These are phyloP conservation scores for Clarkia xantiana DNA, from an alignment of 345 rosid genomes.

Conservation along the genomic window DNA sequence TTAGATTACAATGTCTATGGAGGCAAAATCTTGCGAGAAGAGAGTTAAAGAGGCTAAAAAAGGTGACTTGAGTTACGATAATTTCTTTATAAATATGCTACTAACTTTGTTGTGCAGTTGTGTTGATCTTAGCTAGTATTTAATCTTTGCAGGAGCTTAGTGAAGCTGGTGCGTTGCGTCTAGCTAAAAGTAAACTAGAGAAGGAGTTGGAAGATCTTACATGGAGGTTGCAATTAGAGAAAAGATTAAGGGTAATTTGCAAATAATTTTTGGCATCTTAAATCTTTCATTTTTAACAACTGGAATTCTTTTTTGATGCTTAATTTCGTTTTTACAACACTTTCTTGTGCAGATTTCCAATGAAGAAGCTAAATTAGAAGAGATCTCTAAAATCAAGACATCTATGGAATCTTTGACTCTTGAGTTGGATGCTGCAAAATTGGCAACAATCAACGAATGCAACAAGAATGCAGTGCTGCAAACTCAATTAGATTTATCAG, in stretches of 20 bases:
- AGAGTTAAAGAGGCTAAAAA: constrained; percentile 61
- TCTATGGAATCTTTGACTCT: constrained; percentile 60
- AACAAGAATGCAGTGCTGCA: constrained; percentile 76
- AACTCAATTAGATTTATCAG: constrained; percentile 61
- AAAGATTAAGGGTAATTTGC: constrained; percentile 63
- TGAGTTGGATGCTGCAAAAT: constrained; percentile 86
- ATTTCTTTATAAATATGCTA: constrained; percentile 1
- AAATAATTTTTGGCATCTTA: constrained; percentile 9
- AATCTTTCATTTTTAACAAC: background rate
- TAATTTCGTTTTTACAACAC: background rate
- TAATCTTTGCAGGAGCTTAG: constrained; percentile 57
- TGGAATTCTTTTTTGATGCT: too few species aligned
- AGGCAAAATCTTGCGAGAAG: constrained; percentile 77
- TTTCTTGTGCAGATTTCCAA: constrained; percentile 49
- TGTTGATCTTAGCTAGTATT: background rate
- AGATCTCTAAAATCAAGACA: constrained; percentile 65
- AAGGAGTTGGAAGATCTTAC: constrained; percentile 85
- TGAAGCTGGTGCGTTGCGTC: constrained; percentile 86
- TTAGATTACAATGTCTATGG: constrained; percentile 82
- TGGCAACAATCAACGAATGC: constrained; percentile 73
- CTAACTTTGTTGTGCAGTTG: background rate
- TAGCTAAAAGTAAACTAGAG: constrained; percentile 92
- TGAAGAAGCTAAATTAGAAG: constrained; percentile 60
- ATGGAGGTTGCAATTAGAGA: constrained; percentile 84
- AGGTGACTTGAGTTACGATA: constrained; percentile 21